Base-by-base conservation (phyloP, 2,329 filamentous ascomycete species). In the Botrytis pseudocinerea region DNA sequence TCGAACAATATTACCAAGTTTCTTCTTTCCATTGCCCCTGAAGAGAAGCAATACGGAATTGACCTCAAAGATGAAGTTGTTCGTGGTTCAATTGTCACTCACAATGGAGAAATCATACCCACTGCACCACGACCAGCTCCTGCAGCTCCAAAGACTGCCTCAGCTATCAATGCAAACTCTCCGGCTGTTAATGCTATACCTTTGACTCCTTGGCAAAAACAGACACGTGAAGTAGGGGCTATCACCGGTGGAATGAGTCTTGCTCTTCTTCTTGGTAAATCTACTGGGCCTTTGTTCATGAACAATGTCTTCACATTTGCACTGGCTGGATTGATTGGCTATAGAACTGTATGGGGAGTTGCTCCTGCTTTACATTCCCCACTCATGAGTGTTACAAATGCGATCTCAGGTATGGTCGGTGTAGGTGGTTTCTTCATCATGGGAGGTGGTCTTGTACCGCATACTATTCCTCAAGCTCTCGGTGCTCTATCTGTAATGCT, bases 1-100 rank as follows among this genome's bases (percentile, higher is more conserved):
- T 96, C 93, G 2, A 97, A 97, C 86, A 97, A 97, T 80, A 95
- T 97, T 78, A 94, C 91, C 77, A 97, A 97, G 80, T 92, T 95
- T 73, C 84, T 97, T 42, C 86, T 97, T 16, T 96, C 94, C 0
- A 93, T 97, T 86, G 83, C 90, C 1, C 93, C 93, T 1, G 88
- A 91, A 74, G 90, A 94, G 3, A 94, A 93, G 76, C 87, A 91
- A 54, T 97, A 94, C 76, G 93, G 93, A 12, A 86, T 97, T 63
- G 93, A 97, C 77, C 85, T 97, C 6, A 87, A 88, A 0, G 94
- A 97, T 77, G 94, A 97, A 82, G 94, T 97, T 38, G 92, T 96
- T 10, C 90, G 94, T 48, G 93, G 93, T 32, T 89, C 93, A 0
- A 95, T 97, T 71, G 93, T 97, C 18, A 95, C 93, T 0, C 88